Evolutionary conservation across 768 basidiomycete species (phyloP).

Genomic region (Dioszegia crocea): DNA sequence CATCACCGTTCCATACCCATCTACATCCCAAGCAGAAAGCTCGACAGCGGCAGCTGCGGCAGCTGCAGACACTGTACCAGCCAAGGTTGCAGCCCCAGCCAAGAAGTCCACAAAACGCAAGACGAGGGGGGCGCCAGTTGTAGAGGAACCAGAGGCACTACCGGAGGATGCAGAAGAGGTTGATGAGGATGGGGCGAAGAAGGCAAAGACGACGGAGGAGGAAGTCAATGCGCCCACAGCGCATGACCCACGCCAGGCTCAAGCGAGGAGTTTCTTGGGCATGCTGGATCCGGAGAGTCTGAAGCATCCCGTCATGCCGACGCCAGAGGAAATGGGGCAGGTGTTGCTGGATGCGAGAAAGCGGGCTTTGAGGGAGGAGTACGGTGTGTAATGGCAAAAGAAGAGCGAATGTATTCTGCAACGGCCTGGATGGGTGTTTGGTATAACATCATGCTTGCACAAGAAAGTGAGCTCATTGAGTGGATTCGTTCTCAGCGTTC

Average conservation of each 20-base stretch:
- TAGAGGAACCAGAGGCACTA: conserved; percentile 16
- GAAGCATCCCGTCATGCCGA: conserved; percentile 70
- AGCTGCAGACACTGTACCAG: background rate
- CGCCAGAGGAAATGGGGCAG: conserved; percentile 70
- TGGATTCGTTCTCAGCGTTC: no score
- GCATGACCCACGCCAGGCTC: conserved; percentile 13
- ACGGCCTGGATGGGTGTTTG: no score
- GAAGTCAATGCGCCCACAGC: conserved; percentile 13
- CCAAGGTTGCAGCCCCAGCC: background rate
- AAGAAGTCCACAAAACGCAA: conserved; percentile 7
- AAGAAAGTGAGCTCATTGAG: no score
- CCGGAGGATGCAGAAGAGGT: conserved; percentile 45
- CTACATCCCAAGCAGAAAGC: conserved; percentile 2
- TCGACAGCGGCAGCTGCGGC: background rate
- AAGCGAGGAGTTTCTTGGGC: conserved; percentile 55
- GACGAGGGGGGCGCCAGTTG: background rate
- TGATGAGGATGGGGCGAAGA: conserved; percentile 46
- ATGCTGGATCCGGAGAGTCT: conserved; percentile 72
- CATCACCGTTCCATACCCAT: conserved; percentile 8
- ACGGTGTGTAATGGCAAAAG: conserved; percentile 56
- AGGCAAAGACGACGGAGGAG: conserved; percentile 33
- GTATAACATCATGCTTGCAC: no score
- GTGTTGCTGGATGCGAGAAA: conserved; percentile 73
- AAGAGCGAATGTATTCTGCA: background rate
- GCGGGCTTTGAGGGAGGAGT: conserved; percentile 75